Conservation (phyloP, 768 basidiomycete species). For the Collybia mongolica region DNA sequence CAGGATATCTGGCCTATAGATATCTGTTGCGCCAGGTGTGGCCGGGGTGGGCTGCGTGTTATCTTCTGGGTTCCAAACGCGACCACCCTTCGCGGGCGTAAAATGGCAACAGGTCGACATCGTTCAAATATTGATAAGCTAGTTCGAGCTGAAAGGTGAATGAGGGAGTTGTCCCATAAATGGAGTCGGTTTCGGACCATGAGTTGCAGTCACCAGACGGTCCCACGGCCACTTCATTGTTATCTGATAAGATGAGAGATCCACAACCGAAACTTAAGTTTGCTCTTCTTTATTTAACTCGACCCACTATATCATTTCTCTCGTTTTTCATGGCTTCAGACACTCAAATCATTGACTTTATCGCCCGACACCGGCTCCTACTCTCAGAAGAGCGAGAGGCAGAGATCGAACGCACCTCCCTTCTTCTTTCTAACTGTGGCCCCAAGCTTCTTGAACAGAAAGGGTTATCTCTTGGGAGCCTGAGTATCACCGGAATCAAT, state of each 20-base stretch:
- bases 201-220: too few relatives aligned
- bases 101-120: conserved; percentile 6
- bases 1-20: conserved; percentile 59
- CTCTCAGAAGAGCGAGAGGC: conserved; percentile 73
- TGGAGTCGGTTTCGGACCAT: too few relatives aligned
- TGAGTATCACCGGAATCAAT: conserved; percentile 69
- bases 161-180: too few relatives aligned
- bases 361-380: conserved; percentile 65
- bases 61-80: conserved; percentile 46
- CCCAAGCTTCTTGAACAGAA: conserved; percentile 86
- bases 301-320: too few relatives aligned
- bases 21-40: conserved; percentile 26
- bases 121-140: too few relatives aligned
- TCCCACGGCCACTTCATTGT: too few relatives aligned
- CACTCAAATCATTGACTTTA: conserved; percentile 50
- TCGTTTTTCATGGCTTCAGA: conserved; percentile 26
- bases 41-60: conserved; percentile 25
- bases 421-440: conserved; percentile 80
- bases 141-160: too few relatives aligned
- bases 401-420: conserved; percentile 78
- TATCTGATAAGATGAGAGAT: conserved; percentile 1
- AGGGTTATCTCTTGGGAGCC: conserved; percentile 74
- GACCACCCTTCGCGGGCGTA: conserved; percentile 7
- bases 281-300: too few relatives aligned
- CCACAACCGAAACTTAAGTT: too few relatives aligned